Evolutionary conservation across 2,329 filamentous ascomycete genomes (phyloP), one percentile per base, ranked within the genome.

Genomic region (Aspergillus nomiae): DNA sequence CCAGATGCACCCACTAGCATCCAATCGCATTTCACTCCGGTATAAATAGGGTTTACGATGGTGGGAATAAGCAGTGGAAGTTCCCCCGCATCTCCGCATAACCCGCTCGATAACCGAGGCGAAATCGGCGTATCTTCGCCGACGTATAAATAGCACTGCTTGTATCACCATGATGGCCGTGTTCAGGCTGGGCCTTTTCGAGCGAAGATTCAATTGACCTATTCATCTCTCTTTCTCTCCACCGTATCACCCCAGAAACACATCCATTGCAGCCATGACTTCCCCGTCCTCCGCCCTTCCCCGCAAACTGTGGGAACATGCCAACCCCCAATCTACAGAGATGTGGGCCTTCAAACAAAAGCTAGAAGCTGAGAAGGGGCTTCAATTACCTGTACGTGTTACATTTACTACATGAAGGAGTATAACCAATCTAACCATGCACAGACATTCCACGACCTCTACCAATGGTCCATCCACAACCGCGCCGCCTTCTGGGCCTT

Each of bases 341-440:
- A 90, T 92, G 84, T 89, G 86, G 78, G 76, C 80, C 56, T 90
- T 92, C 72, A 89, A 91, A 82, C 84, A 90, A 69, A 77, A 81
- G 11, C 77, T 89, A 30, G 92, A 94, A 75, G 73, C 77, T 34
- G 85, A 84, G 56, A 79, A 86, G 61, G 80, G 80, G 4, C 74
- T 89, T 5, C 76, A 83, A 19, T 80, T 94, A 64, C 80, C 87
- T 24, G 21, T 24, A 24, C 21, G 21, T 24, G 21, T 24, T 24
- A 24, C 21, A 24, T 24, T 24, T 24, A 24, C 21, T 24, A 24
- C 21, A 24, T 24, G 21, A 24, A 24, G 21, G 21, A 24, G 21
- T 24, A 24, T 24, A 24, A 24, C 21, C 21, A n/a, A 21, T 21
- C 5, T 43, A 16, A 48, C 12, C 1, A 55, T 11, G 1, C 9